Percentiles rank a stretch among this genome's conserved stretches.
Conservation (phyloP, 495 filamentous ascomycete genomes). For the Lophiotrema nucula region DNA sequence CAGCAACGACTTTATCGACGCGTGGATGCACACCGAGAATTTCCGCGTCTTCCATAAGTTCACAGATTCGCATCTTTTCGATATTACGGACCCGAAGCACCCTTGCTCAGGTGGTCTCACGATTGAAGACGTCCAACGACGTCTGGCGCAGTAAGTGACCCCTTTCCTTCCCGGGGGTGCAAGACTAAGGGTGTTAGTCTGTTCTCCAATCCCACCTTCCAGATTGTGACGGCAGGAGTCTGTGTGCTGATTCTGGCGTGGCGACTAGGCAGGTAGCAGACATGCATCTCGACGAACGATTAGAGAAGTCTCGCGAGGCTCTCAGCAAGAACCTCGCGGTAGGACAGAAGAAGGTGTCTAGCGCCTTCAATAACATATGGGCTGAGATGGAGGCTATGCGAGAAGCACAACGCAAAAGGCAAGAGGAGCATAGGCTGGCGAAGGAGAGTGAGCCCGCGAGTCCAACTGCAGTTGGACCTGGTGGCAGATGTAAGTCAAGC, state of each 20-base stretch:
- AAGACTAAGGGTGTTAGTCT: conserved; percentile 18
- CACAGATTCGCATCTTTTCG: conserved; percentile 86
- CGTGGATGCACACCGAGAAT: conserved; percentile 84
- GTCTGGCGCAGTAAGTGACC: conserved; percentile 73
- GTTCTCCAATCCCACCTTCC: conserved; percentile 14
- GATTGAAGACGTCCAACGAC: conserved; percentile 90
- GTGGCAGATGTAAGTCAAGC: conserved; percentile 32
- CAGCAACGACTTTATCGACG: conserved; percentile 68
- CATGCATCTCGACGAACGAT: conserved; percentile 80
- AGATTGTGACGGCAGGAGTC: conserved; percentile 2
- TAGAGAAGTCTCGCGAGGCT: conserved; percentile 73
- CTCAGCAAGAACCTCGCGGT: conserved; percentile 77
- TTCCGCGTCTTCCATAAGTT: conserved; percentile 76
- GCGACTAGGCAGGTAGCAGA: conserved; percentile 56
- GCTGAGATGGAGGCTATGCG: conserved; percentile 83
- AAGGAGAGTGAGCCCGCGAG: conserved; percentile 30
- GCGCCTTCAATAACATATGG: conserved; percentile 81
- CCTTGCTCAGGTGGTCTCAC: conserved; percentile 92
- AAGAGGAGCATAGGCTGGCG: conserved; percentile 40
- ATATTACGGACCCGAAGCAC: conserved; percentile 88
- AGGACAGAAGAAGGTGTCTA: conserved; percentile 78
- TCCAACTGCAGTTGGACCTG: conserved; percentile 3
- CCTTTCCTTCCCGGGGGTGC: not conserved
- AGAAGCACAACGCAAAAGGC: conserved; percentile 72
- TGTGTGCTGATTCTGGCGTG: conserved; percentile 29